These are phyloP conservation scores for Salisapilia sapeloensis DNA, from an alignment of 352 stramenopile species.

Conservation along the genomic window DNA sequence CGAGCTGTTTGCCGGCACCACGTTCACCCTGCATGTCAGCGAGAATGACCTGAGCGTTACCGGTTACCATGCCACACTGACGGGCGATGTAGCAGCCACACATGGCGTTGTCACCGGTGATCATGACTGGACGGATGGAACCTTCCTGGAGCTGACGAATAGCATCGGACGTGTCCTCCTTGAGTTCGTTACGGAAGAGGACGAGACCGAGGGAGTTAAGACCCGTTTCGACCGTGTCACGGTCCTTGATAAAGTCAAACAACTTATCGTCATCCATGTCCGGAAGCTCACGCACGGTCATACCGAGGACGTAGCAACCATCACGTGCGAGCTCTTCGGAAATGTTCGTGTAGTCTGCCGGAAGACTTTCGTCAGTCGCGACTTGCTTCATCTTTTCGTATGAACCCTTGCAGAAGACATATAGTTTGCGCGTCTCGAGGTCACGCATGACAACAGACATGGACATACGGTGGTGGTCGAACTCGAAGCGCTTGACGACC, in stretches of 20 bases:
- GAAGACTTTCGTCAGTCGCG: constrained; percentile 17
- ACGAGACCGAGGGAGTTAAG: constrained; percentile 49
- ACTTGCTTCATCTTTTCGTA: constrained; percentile 58
- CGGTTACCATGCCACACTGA: constrained; percentile 14
- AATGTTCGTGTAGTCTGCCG: constrained; percentile 24
- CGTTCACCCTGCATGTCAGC: constrained; percentile 13
- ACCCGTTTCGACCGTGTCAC: constrained; percentile 32
- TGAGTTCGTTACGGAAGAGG: constrained; percentile 74
- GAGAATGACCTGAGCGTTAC: constrained; percentile 14
- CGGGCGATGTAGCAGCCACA: constrained; percentile 30
- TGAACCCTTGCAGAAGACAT: constrained; percentile 67
- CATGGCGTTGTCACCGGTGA: constrained; percentile 66
- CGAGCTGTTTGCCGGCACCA: constrained; percentile 18
- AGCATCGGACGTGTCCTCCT: constrained; percentile 33
- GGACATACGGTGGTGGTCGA: constrained; percentile 69
- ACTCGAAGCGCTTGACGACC: constrained; percentile 73
- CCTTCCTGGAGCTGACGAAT: constrained; percentile 46
- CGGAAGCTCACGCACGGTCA: constrained; percentile 15
- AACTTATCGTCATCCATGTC: background rate
- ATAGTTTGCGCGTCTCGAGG: constrained; percentile 10
- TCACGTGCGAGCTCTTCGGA: constrained; percentile 20
- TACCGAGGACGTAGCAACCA: constrained; percentile 62
- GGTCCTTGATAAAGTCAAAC: constrained; percentile 9
- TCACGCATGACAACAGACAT: constrained; percentile 65
- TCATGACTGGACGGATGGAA: constrained; percentile 52